Conservation (phyloP, 2,329 filamentous ascomycete genomes). For the Hymenoscyphus repandus region DNA sequence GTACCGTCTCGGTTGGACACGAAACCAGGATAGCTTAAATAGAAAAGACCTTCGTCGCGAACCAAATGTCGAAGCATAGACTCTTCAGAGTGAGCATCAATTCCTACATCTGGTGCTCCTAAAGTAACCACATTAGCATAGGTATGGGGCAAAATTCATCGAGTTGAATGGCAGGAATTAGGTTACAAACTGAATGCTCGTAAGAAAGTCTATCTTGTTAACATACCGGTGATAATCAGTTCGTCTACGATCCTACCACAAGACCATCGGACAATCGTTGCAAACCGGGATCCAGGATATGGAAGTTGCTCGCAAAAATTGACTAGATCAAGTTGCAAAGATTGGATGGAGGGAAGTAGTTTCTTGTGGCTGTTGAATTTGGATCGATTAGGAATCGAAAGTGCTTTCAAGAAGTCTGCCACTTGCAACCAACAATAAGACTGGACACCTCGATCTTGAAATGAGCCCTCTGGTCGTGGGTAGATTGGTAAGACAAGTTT, state of each 20-base stretch:
- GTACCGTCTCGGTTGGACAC: constrained; percentile 6
- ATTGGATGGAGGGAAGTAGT: constrained; percentile 14
- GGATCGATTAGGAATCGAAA: constrained; percentile 1
- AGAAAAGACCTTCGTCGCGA: constrained; percentile 16
- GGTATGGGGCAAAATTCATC: neutral
- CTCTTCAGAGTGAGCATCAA: constrained; percentile 5
- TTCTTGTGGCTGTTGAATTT: constrained; percentile 3
- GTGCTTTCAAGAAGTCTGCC: constrained; percentile 18
- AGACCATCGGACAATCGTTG: constrained; percentile 17
- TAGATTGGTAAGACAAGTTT: constrained; percentile 10
- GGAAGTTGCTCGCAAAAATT: constrained; percentile 22
- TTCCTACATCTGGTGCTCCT: neutral
- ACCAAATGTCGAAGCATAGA: constrained; percentile 13
- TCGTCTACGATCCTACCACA: constrained; percentile 16
- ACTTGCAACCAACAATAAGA: constrained; percentile 23
- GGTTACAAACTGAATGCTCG: neutral
- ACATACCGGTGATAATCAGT: constrained; percentile 16
- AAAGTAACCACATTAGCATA: neutral
- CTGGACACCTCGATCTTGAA: constrained; percentile 17
- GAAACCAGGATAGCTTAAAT: constrained; percentile 10
- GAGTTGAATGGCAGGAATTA: neutral
- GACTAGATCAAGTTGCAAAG: constrained; percentile 19
- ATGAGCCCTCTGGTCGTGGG: constrained; percentile 12
- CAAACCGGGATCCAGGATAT: constrained; percentile 8
- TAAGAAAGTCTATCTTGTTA: neutral